Percentiles rank a stretch among this genome's conserved stretches.
These are phyloP conservation scores for Hypomyces rosellus DNA, from an alignment of 2,329 filamentous ascomycete species.

Conservation along the genomic window DNA sequence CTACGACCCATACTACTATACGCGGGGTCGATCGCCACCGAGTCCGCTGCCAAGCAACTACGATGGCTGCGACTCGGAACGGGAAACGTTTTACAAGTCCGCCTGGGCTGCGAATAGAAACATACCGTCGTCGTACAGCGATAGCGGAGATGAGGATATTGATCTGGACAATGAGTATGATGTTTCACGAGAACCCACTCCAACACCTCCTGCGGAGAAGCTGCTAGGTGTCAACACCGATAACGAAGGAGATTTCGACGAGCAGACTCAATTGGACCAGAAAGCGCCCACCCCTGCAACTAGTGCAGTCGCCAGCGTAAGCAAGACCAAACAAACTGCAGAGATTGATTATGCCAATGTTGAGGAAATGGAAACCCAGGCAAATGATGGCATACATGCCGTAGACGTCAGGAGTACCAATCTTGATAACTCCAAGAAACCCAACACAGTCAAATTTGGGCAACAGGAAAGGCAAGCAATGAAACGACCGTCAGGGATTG, in stretches of 20 bases:
- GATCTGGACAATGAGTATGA: constrained; percentile 10
- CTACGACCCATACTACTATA: constrained; percentile 41
- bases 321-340: too few species aligned
- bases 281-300: background rate
- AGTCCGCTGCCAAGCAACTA: constrained; percentile 42
- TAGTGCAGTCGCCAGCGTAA: too few species aligned
- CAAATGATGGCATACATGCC: background rate
- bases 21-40: constrained; percentile 48
- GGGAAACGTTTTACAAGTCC: constrained; percentile 23
- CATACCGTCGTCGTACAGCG: constrained; percentile 35
- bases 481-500: too few species aligned
- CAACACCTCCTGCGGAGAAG: constrained; percentile 10
- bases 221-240: constrained; percentile 8
- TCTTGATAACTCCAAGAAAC: background rate
- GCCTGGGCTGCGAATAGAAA: constrained; percentile 33
- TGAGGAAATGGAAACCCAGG: too few species aligned
- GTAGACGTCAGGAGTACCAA: background rate
- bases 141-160: constrained; percentile 21
- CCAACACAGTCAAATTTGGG: background rate
- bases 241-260: background rate
- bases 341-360: too few species aligned
- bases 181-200: constrained; percentile 9
- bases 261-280: background rate
- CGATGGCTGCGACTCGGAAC: constrained; percentile 28
- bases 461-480: too few species aligned